Percentiles rank a stretch among this genome's conserved stretches.
Conservation (phyloP, 345 rosid species). For the Geranium brycei region DNA sequence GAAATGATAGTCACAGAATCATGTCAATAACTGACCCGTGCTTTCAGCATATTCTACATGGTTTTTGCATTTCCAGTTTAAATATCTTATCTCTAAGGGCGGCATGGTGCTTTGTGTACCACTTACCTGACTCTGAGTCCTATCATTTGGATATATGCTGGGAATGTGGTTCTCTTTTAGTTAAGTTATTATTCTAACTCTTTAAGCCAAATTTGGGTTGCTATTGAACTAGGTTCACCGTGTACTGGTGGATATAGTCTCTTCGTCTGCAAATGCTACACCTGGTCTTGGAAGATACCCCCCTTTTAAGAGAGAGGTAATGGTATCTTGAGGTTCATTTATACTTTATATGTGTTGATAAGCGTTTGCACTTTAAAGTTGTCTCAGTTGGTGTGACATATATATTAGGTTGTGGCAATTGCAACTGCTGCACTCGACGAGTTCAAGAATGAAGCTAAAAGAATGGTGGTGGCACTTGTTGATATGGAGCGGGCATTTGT, state of each 20-base stretch:
- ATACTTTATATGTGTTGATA: background rate
- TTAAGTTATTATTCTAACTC: background rate
- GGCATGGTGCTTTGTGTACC: background rate
- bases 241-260: slow-evolving; percentile 77
- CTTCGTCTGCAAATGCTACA: slow-evolving; percentile 83
- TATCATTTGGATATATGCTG: background rate
- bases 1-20: background rate
- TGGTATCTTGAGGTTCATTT: slow-evolving; percentile 5
- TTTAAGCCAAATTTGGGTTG: slow-evolving; percentile 8
- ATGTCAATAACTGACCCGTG: background rate
- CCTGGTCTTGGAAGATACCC: slow-evolving; percentile 99
- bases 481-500: slow-evolving; percentile 99
- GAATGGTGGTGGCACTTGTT: slow-evolving; percentile 93
- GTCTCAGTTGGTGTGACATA: slow-evolving; percentile 5
- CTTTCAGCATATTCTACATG: background rate
- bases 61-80: too few relatives aligned
- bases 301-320: slow-evolving; percentile 92
- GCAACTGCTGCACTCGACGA: slow-evolving; percentile 87
- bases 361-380: background rate
- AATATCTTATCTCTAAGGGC: background rate
- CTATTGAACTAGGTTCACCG: slow-evolving; percentile 61
- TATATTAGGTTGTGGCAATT: slow-evolving; percentile 64
- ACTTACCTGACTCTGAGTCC: background rate
- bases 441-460: slow-evolving; percentile 84
- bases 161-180: background rate